Base-by-base conservation (phyloP, 495 filamentous ascomycete species). In the Choiromyces venosus region DNA sequence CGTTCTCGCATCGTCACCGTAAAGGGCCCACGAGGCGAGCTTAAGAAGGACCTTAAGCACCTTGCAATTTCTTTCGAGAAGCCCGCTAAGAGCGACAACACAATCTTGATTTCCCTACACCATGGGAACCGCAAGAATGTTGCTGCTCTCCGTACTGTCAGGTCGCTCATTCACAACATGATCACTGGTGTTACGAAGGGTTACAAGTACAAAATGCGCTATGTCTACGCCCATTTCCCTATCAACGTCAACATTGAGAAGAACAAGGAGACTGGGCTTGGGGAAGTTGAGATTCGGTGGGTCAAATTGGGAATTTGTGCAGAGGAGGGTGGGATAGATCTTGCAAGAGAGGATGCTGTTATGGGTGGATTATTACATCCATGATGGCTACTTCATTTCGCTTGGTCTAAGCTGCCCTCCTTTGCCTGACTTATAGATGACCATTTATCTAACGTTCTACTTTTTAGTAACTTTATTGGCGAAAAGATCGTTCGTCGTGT, bases 191-290 rank as follows among this genome's bases (percentile, higher is more conserved):
- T 99, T 74, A 99, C 96, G 83, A 94, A 91, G 87, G 95, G 95
- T 75, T 99, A 91, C 92, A 94, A 94, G 87, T 99, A 99, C 91
- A 99, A 98, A 91, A 98, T 99, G 95, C 92, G 95, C 79, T 99
- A 99, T 86, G 95, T 99, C 86, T 99, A 99, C 85, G 95, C 95
- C 81, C 95, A 99, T 89, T 99, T 99, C 84, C 95, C 95, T 84
- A 99, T 99, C 92, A 99, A 98, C 88, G 95, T 99, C 84, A 98
- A 98, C 88, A 85, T 99, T 78, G 93, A 98, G 74, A 94, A 96
- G 91, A 95, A 96, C 88, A 84, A 84, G 80, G 94, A 98, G 87
- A 95, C 93, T 77, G 94, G 91, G 70, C 83, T 88, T 77, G 90
- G 82, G 82, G 92, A 97, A 85, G 91, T 99, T 84, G 96, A 99